These are phyloP conservation scores for Solanum chacoense DNA, from an alignment of 305 asterid species.

Conservation along the genomic window DNA sequence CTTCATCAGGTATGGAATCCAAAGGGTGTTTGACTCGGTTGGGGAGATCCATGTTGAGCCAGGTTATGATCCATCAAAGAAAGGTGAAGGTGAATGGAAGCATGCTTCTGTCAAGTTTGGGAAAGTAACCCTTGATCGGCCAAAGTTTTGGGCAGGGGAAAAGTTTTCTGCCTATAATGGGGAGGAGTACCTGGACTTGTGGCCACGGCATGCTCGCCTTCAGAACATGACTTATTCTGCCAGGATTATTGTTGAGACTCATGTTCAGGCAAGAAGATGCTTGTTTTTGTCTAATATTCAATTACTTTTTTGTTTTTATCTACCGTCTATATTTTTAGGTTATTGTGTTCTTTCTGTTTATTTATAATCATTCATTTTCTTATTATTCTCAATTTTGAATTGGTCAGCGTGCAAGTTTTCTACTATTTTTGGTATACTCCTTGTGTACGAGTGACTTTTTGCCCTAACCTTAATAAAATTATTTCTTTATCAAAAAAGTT, in stretches of 20 bases:
- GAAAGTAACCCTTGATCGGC: slow-evolving; percentile 63
- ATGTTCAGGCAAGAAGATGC: slow-evolving; percentile 41
- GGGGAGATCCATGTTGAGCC: slow-evolving; percentile 75
- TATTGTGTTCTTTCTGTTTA: background rate
- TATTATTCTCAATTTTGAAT: background rate
- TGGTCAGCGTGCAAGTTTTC: background rate
- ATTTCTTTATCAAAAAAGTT: background rate
- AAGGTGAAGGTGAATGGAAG: slow-evolving; percentile 77
- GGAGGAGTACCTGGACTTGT: slow-evolving; percentile 32
- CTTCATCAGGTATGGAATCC: slow-evolving; percentile 57
- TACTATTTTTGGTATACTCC: background rate
- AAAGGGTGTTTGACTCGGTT: slow-evolving; percentile 55
- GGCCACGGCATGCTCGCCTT: slow-evolving; percentile 86
- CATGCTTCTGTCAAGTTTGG: slow-evolving; percentile 69
- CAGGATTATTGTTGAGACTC: slow-evolving; percentile 50
- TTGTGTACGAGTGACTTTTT: background rate
- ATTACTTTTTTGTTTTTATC: background rate
- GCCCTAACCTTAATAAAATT: background rate
- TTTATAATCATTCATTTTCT: background rate
- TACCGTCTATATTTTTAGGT: background rate
- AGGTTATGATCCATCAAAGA: slow-evolving; percentile 72
- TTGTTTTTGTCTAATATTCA: background rate
- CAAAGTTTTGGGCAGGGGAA: slow-evolving; percentile 52
- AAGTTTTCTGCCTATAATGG: slow-evolving; percentile 44
- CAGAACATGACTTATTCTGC: slow-evolving; percentile 88